These are phyloP conservation scores for Fusarium cyanostomum DNA, from an alignment of 2,329 filamentous ascomycete species.

Conservation along the genomic window DNA sequence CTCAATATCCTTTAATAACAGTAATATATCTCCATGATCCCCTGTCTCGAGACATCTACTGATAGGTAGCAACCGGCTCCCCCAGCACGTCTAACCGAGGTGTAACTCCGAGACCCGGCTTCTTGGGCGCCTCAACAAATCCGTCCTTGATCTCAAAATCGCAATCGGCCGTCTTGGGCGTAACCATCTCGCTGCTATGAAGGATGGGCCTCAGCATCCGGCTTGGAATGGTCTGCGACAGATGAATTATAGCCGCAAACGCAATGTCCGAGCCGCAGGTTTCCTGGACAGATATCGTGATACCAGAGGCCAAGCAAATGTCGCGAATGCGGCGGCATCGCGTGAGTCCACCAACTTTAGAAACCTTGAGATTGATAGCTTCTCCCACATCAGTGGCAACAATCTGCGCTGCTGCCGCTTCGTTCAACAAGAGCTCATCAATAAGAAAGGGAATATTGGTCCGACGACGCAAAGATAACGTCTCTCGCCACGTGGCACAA, in stretches of 20 bases:
- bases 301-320: conserved; percentile 11
- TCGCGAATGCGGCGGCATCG: conserved; percentile 6
- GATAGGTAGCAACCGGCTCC: conserved; percentile 15
- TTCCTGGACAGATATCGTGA: conserved; percentile 13
- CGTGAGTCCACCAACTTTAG: conserved; percentile 16
- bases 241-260: conserved; percentile 17
- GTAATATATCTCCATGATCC: too few species aligned
- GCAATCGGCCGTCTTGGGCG: conserved; percentile 10
- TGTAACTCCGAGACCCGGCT: conserved; percentile 8
- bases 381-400: conserved; percentile 11
- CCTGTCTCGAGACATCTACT: too few species aligned
- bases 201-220: conserved; percentile 12
- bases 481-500: conserved; percentile 9
- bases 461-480: conserved; percentile 1
- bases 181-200: conserved; percentile 2
- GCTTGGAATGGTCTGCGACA: conserved; percentile 11
- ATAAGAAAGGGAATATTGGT: conserved; percentile 12
- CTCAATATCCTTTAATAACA: too few species aligned
- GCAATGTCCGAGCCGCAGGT: conserved; percentile 11
- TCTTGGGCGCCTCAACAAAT: background rate
- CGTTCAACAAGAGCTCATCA: conserved; percentile 8
- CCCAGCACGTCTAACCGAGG: conserved; percentile 12
- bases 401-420: background rate
- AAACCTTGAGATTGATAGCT: conserved; percentile 11
- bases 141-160: conserved; percentile 7